phyloP scores from a whole-genome alignment of 176 grass and related monocot species.

The Carex myosuroides region DNA sequence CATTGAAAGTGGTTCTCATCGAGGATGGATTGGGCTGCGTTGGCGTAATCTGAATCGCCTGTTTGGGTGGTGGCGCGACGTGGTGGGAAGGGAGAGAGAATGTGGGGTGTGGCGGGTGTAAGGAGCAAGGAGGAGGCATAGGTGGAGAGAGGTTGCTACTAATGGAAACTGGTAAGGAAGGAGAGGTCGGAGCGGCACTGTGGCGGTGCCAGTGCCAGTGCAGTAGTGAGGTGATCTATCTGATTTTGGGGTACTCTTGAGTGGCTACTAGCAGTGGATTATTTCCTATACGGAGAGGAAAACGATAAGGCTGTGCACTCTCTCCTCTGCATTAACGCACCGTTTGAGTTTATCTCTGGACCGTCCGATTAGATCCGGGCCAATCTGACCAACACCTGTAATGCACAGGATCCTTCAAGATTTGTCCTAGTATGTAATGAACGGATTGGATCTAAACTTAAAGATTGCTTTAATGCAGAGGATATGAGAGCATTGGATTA shows the following conservation, averaged over 20 bases:
- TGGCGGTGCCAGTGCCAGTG: neutral
- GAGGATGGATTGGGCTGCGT: neutral
- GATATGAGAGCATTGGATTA: no score
- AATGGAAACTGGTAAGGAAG: neutral
- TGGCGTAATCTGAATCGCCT: neutral
- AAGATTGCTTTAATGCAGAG: no score
- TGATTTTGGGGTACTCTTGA: neutral
- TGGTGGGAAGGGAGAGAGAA: constrained; percentile 23
- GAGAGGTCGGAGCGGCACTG: neutral
- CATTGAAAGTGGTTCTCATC: neutral
- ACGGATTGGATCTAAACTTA: no score
- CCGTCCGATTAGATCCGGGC: no score
- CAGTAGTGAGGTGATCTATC: neutral
- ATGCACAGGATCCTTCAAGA: no score
- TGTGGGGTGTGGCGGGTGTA: constrained; percentile 14
- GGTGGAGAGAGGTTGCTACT: neutral
- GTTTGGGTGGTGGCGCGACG: neutral
- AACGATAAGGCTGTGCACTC: no score
- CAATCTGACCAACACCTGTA: no score
- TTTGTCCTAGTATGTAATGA: no score
- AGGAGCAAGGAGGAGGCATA: constrained; percentile 21
- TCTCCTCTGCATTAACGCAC: no score
- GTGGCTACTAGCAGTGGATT: neutral
- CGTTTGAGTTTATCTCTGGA: no score
- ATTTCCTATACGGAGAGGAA: no score